Conservation (phyloP, 306 rosid genomes). For the Pterocarpus macrocarpus region DNA sequence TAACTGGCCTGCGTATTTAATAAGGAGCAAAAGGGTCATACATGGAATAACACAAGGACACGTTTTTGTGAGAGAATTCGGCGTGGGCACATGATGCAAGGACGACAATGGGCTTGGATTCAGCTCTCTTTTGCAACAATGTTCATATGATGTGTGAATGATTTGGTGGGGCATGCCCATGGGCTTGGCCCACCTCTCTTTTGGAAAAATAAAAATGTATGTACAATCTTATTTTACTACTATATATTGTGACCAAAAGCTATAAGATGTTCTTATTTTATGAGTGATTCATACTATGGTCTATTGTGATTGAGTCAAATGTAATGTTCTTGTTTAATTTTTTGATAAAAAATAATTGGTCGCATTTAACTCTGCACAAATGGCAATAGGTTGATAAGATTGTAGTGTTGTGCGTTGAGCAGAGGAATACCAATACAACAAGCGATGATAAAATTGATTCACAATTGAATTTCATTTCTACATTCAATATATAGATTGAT, state of each 20-base stretch:
- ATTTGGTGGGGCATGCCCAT: constrained; percentile 70
- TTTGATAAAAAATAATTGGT: neutral
- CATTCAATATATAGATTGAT: neutral
- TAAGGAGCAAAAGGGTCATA: neutral
- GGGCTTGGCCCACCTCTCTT: constrained; percentile 64
- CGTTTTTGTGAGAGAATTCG: constrained; percentile 26
- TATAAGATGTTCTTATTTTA: neutral
- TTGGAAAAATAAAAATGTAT: neutral
- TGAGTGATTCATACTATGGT: neutral
- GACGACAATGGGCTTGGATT: constrained; percentile 53
- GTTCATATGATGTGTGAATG: constrained; percentile 52
- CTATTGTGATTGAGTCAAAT: neutral
- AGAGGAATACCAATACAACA: neutral
- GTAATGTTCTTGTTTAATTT: neutral
- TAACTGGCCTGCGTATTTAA: neutral
- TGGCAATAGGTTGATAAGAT: neutral
- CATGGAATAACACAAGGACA: constrained; percentile 25
- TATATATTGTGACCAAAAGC: neutral
- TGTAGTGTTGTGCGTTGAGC: neutral
- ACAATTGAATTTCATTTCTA: neutral
- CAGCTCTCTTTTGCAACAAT: neutral
- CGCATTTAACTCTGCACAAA: neutral
- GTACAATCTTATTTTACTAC: neutral
- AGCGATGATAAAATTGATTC: neutral
- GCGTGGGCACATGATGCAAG: constrained; percentile 46